Evolutionary conservation across 345 rosid genomes (phyloP).

Genomic region (Corchorus olitorius): DNA sequence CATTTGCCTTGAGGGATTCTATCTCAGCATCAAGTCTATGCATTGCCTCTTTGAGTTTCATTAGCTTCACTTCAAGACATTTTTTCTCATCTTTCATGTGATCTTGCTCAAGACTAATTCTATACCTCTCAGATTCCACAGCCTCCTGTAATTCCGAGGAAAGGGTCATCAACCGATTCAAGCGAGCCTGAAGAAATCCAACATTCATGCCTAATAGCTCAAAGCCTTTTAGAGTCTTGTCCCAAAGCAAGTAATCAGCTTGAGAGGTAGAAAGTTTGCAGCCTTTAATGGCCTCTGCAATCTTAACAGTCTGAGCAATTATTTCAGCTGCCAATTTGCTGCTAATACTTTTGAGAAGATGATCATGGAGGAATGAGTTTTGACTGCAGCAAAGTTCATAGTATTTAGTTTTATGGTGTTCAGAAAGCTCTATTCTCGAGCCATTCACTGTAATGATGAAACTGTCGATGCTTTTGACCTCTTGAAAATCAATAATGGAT

Average conservation of each 20-base stretch:
- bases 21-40: constrained; percentile 27
- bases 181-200: constrained; percentile 30
- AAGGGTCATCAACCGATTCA: constrained; percentile 32
- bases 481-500: constrained; percentile 31
- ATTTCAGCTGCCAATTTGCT: constrained; percentile 32
- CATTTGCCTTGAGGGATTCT: constrained; percentile 16
- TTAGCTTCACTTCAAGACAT: constrained; percentile 28
- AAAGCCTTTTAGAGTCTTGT: constrained; percentile 37
- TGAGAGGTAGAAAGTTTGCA: constrained; percentile 31
- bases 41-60: constrained; percentile 21
- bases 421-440: constrained; percentile 36
- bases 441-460: constrained; percentile 39
- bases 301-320: constrained; percentile 28
- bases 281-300: constrained; percentile 45
- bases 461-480: constrained; percentile 38
- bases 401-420: constrained; percentile 38
- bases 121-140: constrained; percentile 14
- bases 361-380: constrained; percentile 40
- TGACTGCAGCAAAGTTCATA: constrained; percentile 46
- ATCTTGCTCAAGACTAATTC: constrained; percentile 22
- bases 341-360: constrained; percentile 37
- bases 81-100: constrained; percentile 26
- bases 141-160: constrained; percentile 18
- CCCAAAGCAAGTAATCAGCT: constrained; percentile 31
- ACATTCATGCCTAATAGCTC: constrained; percentile 44